Evolutionary conservation across 1,139 yeast species (phyloP), one percentile per base, ranked within the genome.

Genomic region (Ogataea hybrid): DNA sequence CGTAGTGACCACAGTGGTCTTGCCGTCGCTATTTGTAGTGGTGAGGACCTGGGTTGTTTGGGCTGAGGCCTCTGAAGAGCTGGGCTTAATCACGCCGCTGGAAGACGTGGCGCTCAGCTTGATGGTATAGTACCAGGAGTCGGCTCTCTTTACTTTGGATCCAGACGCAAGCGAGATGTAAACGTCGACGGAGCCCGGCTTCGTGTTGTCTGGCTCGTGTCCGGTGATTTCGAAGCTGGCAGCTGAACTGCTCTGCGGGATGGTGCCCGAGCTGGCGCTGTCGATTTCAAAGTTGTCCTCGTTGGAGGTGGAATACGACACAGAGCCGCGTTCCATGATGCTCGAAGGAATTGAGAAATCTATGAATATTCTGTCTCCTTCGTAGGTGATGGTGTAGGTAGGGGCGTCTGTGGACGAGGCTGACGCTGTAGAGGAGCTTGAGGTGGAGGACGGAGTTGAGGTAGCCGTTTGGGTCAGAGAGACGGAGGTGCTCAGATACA

Each of bases 111-210:
- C 34, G 16, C 37, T 39, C 20, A 39, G 22, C 15, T 33, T 33
- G 30, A 39, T 31, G 5, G 29, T 39, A 28, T 39, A 39, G 35
- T 12, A 28, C 44, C 44, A 41, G 4, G 39, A 32, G n/a, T 32
- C 35, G 18, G 40, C 31, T 25, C 44, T 30, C 28, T 41, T 41
- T 25, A 20, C 34, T 35, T 36, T 36, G 14, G 33, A 14, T 18
- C 28, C 41, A 5, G 27, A 15, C 17, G 25, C 16, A 31, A 41
- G 38, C 12, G 41, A n/a, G 25, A 41, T 37, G 23, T 12, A 23
- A 21, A 41, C 30, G 22, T 32, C 37, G 23, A 41, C 33, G 20
- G 41, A 37, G 15, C 37, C 43, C 12, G 32, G 25, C 25, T 37
- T 14, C 8, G 38, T 28, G 22, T 16, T 22, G 32, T 37, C 44